Evolutionary conservation across 495 filamentous ascomycete species (phyloP).

Genomic region (Durotheca rogersii): DNA sequence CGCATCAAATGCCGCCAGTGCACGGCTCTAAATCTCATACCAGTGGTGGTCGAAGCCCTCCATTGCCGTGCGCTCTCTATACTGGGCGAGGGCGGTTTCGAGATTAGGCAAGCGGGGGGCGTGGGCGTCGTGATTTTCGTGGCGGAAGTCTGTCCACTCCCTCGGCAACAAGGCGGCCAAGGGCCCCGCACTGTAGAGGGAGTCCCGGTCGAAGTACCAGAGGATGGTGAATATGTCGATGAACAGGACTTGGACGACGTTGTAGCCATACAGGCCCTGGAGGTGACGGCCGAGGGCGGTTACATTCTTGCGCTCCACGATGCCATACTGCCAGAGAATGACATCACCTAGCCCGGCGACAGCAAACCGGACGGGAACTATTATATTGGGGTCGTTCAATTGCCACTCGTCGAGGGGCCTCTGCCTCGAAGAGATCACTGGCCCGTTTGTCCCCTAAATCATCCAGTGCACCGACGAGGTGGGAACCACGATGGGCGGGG

Average conservation of each 20-base stretch:
- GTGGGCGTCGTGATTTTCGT: background rate
- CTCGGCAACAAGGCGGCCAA: slow-evolving; percentile 6
- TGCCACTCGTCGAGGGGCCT: slow-evolving; percentile 2
- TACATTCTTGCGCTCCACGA: background rate
- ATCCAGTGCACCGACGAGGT: slow-evolving; percentile 15
- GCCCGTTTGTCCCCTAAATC: background rate
- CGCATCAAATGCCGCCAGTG: too few species aligned
- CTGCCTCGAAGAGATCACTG: slow-evolving; percentile 3
- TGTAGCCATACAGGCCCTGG: background rate
- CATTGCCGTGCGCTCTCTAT: slow-evolving; percentile 5
- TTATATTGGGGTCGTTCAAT: background rate
- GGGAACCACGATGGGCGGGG: background rate
- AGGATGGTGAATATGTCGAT: slow-evolving; percentile 16
- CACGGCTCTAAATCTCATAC: too few species aligned
- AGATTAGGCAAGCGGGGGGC: background rate
- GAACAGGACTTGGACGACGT: slow-evolving; percentile 11
- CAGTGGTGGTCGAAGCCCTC: background rate
- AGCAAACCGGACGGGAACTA: slow-evolving; percentile 8
- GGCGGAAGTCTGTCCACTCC: slow-evolving; percentile 6
- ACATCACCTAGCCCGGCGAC: background rate
- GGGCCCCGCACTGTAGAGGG: background rate
- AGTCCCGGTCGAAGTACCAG: slow-evolving; percentile 7
- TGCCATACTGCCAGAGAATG: slow-evolving; percentile 4
- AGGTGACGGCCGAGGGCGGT: background rate
- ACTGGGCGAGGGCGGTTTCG: background rate